Evolutionary conservation across 2,329 filamentous ascomycete genomes (phyloP).

Genomic region (Cercospora zeina): DNA sequence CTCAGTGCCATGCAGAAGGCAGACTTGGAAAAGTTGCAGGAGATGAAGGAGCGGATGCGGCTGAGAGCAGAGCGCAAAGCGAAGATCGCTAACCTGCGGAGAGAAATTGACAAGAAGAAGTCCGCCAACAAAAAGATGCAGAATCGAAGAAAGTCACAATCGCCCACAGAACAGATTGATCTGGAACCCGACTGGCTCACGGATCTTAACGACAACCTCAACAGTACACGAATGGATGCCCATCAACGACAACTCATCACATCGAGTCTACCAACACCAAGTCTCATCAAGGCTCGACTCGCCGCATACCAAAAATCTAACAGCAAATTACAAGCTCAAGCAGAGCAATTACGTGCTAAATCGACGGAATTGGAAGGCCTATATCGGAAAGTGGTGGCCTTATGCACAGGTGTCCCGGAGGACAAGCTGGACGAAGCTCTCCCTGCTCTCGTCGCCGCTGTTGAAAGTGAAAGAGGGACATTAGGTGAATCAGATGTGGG

Average conservation of each 20-base stretch:
- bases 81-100: conserved; percentile 79
- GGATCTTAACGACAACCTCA: conserved; percentile 34
- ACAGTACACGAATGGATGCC: conserved; percentile 21
- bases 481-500: conserved; percentile 59
- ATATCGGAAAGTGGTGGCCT: conserved; percentile 81
- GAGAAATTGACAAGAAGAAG: conserved; percentile 52
- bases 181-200: conserved; percentile 42
- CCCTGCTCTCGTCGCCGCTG: conserved; percentile 76
- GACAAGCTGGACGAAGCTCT: conserved; percentile 77
- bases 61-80: conserved; percentile 64
- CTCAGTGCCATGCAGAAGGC: conserved; percentile 77
- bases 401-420: conserved; percentile 80
- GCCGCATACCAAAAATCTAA: conserved; percentile 74
- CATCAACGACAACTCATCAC: conserved; percentile 28
- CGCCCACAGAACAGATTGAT: conserved; percentile 22
- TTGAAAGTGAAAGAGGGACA: conserved; percentile 71
- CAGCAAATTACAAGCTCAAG: conserved; percentile 66
- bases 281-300: conserved; percentile 62
- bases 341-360: conserved; percentile 70
- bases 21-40: conserved; percentile 71
- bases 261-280: conserved; percentile 33
- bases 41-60: conserved; percentile 65
- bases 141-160: conserved; percentile 53
- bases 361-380: conserved; percentile 83
- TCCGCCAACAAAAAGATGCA: conserved; percentile 21